Evolutionary conservation across 1,284 basidiomycete species (phyloP).

Genomic region (Thecaphora frezii): DNA sequence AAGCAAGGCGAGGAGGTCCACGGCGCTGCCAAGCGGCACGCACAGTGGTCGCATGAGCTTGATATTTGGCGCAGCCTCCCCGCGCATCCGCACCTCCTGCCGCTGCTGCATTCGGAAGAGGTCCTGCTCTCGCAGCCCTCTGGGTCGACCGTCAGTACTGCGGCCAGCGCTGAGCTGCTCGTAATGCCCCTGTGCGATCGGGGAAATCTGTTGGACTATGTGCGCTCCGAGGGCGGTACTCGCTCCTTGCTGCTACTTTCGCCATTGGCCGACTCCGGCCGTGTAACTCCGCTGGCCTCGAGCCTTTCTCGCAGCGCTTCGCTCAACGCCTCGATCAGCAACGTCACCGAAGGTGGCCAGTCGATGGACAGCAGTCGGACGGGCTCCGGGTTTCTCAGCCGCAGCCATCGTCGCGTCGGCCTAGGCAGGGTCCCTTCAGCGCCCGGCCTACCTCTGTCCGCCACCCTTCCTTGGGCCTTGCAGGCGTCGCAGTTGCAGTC

Average conservation of each 20-base stretch:
- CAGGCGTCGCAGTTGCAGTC: not conserved
- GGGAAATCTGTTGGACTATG: conserved; percentile 46
- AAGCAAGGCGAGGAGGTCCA: conserved; percentile 5
- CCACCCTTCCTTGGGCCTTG: not conserved
- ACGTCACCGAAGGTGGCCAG: conserved; percentile 2
- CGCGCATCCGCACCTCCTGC: conserved; percentile 40
- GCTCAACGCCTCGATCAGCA: conserved; percentile 17
- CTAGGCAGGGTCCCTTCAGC: conserved; percentile 21
- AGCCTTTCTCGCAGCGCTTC: conserved; percentile 29
- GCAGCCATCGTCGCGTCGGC: conserved; percentile 7
- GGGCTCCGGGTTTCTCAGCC: conserved; percentile 26
- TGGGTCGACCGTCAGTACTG: not conserved
- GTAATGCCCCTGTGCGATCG: conserved; percentile 50
- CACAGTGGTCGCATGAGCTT: conserved; percentile 31
- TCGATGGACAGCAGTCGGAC: conserved; percentile 14
- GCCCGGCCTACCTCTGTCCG: not conserved
- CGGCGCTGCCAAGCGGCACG: conserved; percentile 4
- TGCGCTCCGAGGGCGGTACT: conserved; percentile 36
- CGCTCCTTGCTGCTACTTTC: not conserved
- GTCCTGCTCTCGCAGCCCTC: conserved; percentile 9
- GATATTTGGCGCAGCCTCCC: conserved; percentile 43
- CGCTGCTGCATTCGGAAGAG: conserved; percentile 42
- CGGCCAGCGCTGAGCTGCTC: conserved; percentile 23
- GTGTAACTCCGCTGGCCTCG: not conserved
- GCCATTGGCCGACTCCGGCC: not conserved